Evolutionary conservation across 148 eudicot species (phyloP), one percentile per base, ranked within the genome.

Genomic region (Agrostemma githago): DNA sequence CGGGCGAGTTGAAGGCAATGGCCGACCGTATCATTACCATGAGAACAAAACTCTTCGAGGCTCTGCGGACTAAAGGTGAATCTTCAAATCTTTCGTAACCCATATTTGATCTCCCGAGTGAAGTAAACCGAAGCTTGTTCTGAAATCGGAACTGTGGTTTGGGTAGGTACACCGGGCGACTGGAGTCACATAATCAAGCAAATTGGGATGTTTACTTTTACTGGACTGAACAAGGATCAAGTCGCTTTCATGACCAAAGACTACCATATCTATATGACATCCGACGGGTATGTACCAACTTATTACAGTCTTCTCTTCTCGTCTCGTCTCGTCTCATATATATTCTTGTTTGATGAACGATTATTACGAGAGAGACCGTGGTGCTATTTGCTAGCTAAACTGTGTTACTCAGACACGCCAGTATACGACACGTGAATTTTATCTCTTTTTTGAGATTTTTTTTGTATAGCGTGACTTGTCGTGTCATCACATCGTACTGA

Each of bases 171-270:
- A 70, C 97, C 97, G 70, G 99, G 99, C 60, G 97, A 95, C 79
- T 95, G 99, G 96, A 95, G 92, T 80, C 97, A 95, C 85, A 95
- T 95, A 42, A 82, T 92, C 80, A 95, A 95, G 89, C 99, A 95
- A 74, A 95, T 95, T 44, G 99, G 99, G 72, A 95, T 95, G 99
- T 95, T 95, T 65, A 95, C 98, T 56, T 95, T 92, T 83, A 95
- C 99, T 1, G 99, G 99, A 76, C 82, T 95, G 15, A 90, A 89
- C 84, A 53, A 89, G 19, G 83, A 88, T 79, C 99, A 92, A 86
- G 99, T 95, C 21, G 82, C 89, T 71, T 92, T 92, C 86, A 95
- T 95, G 94, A 95, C 96, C 53, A 87, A 82, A 82, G 99, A 95
- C 83, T 95, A 84, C 88, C 99, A 95, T 80, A 89, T 92, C 38